Conservation (phyloP, 2,329 filamentous ascomycete species). For the Aspergillus awamori region DNA sequence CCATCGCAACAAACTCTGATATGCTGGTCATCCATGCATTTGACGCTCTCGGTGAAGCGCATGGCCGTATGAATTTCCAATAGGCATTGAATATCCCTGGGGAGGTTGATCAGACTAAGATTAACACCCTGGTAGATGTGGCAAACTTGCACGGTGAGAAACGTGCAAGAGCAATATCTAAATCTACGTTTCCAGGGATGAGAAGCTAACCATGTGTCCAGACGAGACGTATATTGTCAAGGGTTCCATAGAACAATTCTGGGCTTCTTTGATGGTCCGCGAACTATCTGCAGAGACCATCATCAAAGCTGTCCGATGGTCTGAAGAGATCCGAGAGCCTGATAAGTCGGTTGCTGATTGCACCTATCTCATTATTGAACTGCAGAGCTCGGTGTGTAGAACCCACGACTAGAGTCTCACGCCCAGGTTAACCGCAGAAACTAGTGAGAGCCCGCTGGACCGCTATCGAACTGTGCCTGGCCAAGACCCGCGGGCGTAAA, state of each 20-base stretch:
- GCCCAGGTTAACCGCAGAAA: neutral
- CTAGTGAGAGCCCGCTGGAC: conserved; percentile 7
- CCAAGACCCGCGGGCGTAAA: conserved; percentile 11
- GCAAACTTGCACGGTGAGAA: conserved; percentile 13
- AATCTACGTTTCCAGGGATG: neutral
- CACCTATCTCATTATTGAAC: conserved; percentile 19
- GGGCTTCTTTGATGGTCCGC: conserved; percentile 7
- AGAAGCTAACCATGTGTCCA: neutral
- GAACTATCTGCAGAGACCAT: conserved; percentile 10
- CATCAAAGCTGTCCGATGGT: conserved; percentile 8
- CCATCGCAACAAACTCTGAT: conserved; percentile 5
- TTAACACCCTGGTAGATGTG: conserved; percentile 10
- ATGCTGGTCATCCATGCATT: conserved; percentile 19
- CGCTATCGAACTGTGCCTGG: conserved; percentile 11
- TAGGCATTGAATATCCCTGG: conserved; percentile 20
- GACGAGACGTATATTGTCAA: conserved; percentile 11
- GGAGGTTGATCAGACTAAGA: conserved; percentile 14
- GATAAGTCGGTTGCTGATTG: conserved; percentile 13
- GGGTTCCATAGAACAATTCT: conserved; percentile 18
- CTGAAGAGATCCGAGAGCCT: conserved; percentile 5
- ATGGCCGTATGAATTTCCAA: conserved; percentile 51
- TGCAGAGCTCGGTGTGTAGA: conserved; percentile 8
- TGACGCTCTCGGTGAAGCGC: conserved; percentile 53
- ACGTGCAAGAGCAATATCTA: neutral
- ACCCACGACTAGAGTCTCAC: neutral